Conservation (phyloP, 257 asterid species). For the Thymus mandschuricus region DNA sequence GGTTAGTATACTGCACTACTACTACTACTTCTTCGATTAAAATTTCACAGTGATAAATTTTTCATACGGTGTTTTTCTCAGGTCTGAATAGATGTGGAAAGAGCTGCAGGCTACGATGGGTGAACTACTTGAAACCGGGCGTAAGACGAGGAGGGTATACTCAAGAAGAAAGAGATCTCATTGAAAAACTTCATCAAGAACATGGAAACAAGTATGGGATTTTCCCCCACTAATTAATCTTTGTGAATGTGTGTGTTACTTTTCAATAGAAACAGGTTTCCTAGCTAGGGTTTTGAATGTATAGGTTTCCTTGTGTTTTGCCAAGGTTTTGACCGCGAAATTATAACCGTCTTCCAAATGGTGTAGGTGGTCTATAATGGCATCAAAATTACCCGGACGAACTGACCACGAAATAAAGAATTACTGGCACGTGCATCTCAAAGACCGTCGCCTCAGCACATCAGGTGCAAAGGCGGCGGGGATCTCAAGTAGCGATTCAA, state of each 20-base stretch:
- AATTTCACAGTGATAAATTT: no score
- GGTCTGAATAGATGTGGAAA: conserved; percentile 13
- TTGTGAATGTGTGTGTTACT: no score
- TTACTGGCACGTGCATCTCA: conserved; percentile 1
- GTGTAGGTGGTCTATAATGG: not conserved
- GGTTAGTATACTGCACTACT: not conserved
- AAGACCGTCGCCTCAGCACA: not conserved
- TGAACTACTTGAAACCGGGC: conserved; percentile 9
- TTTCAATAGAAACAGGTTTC: no score
- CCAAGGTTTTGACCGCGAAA: no score
- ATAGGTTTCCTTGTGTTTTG: no score
- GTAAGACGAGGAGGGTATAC: not conserved
- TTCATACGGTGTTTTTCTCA: not conserved
- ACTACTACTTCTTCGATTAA: no score
- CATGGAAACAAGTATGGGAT: not conserved
- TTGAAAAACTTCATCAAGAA: not conserved
- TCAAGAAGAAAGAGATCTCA: not conserved
- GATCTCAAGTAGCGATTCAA: not conserved
- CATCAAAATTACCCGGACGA: not conserved
- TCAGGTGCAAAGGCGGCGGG: no score
- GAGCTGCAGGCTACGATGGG: conserved; percentile 13
- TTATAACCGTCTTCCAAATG: not conserved
- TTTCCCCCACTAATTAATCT: not conserved
- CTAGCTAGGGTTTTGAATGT: no score
- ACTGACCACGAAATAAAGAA: not conserved